These are phyloP conservation scores for Berberis vulgaris DNA, from an alignment of 164 flowering plant genomes.

Conservation along the genomic window DNA sequence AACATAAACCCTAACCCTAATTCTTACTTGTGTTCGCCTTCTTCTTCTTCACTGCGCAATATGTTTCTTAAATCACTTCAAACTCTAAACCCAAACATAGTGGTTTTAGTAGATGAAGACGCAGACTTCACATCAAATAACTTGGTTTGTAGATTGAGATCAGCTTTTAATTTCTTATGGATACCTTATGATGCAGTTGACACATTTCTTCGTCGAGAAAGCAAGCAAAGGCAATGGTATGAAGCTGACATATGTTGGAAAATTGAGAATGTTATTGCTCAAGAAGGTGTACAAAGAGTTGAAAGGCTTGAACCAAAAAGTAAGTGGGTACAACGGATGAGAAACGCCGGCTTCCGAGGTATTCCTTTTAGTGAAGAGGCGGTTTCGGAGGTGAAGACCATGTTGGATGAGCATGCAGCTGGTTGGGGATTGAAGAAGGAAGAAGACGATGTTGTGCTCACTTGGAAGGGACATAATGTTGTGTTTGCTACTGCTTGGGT, in stretches of 20 bases:
- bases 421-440: constrained; percentile 96
- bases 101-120: constrained; percentile 78
- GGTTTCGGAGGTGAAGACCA: constrained; percentile 51
- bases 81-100: constrained; percentile 53
- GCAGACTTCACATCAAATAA: constrained; percentile 69
- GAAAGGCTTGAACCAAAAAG: constrained; percentile 69
- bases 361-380: constrained; percentile 56
- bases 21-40: constrained; percentile 11
- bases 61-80: constrained; percentile 55
- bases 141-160: constrained; percentile 52
- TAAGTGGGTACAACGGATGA: constrained; percentile 79
- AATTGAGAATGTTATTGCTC: constrained; percentile 76
- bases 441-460: constrained; percentile 70
- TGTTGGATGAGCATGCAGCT: constrained; percentile 93
- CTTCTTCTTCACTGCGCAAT: constrained; percentile 25
- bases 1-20: constrained; percentile 11
- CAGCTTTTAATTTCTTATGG: constrained; percentile 84
- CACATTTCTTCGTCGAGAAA: constrained; percentile 58
- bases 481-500: constrained; percentile 91
- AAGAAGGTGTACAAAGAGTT: constrained; percentile 60
- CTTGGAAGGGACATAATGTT: constrained; percentile 97
- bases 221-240: constrained; percentile 72
- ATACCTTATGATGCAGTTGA: constrained; percentile 80
- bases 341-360: constrained; percentile 42
- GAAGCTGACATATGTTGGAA: constrained; percentile 83